Conservation (phyloP, 148 eudicot genomes). For the Amaranthus palmeri region DNA sequence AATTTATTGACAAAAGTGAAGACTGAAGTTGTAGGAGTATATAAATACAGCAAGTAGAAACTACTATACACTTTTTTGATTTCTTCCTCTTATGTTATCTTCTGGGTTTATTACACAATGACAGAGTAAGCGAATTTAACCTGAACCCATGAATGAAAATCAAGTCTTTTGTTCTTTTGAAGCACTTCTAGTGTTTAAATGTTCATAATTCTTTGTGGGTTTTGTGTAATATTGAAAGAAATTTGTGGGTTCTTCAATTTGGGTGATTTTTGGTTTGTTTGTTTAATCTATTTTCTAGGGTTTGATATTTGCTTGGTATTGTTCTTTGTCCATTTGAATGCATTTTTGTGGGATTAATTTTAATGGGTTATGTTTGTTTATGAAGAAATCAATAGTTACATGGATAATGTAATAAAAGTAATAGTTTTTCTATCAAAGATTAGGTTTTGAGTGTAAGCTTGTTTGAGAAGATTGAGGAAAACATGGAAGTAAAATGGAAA, state of each 20-base stretch:
- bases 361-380: not conserved
- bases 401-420: too few relatives aligned
- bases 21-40: not conserved
- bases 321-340: not conserved
- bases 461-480: not conserved
- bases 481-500: not conserved
- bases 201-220: conserved; percentile 13
- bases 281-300: conserved; percentile 20
- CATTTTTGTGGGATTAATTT: not conserved
- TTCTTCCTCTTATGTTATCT: conserved; percentile 5
- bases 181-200: too few relatives aligned
- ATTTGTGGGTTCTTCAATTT: conserved; percentile 7
- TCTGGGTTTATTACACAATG: conserved; percentile 26
- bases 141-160: not conserved
- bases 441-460: not conserved
- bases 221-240: not conserved
- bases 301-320: not conserved
- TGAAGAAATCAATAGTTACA: too few relatives aligned
- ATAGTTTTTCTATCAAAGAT: not conserved
- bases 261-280: not conserved
- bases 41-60: not conserved
- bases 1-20: too few relatives aligned
- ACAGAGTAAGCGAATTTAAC: conserved; percentile 26
- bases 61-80: not conserved
- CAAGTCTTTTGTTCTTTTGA: not conserved